Conservation (phyloP, 495 filamentous ascomycete genomes). For the Penicillium verhagenii region DNA sequence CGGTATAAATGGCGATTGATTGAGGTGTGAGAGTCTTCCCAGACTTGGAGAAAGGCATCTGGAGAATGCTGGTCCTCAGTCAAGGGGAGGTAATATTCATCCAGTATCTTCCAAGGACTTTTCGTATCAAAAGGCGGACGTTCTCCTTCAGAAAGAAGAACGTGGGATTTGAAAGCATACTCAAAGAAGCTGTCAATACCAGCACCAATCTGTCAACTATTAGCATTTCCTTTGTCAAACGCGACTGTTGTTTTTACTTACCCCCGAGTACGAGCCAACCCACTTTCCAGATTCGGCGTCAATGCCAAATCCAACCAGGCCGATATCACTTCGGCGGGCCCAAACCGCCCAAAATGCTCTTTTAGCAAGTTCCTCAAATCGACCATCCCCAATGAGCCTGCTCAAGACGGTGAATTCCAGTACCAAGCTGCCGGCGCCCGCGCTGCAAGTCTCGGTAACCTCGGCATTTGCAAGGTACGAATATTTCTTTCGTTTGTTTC, state of each 20-base stretch:
- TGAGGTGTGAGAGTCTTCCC: constrained; percentile 79
- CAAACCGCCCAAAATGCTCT: constrained; percentile 94
- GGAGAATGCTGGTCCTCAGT: constrained; percentile 66
- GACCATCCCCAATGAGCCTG: constrained; percentile 78
- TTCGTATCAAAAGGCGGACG: constrained; percentile 29
- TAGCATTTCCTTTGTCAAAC: constrained; percentile 4
- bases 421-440: constrained; percentile 89
- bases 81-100: constrained; percentile 55
- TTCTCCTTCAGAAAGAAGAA: constrained; percentile 72
- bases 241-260: constrained; percentile 24
- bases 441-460: constrained; percentile 93
- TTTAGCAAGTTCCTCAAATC: constrained; percentile 86
- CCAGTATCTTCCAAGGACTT: constrained; percentile 38
- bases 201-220: constrained; percentile 66
- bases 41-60: constrained; percentile 75
- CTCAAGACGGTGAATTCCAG: constrained; percentile 91
- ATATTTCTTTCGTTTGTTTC: constrained; percentile 12
- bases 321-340: constrained; percentile 78
- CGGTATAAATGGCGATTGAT: constrained; percentile 83
- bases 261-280: constrained; percentile 80
- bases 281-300: constrained; percentile 90
- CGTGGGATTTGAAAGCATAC: constrained; percentile 91
- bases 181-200: constrained; percentile 98
- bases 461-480: constrained; percentile 48
- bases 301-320: constrained; percentile 86